Percentiles rank a stretch among this genome's conserved stretches.
phyloP scores from a whole-genome alignment of 306 rosid genomes.

The Lathyrus sativus region DNA sequence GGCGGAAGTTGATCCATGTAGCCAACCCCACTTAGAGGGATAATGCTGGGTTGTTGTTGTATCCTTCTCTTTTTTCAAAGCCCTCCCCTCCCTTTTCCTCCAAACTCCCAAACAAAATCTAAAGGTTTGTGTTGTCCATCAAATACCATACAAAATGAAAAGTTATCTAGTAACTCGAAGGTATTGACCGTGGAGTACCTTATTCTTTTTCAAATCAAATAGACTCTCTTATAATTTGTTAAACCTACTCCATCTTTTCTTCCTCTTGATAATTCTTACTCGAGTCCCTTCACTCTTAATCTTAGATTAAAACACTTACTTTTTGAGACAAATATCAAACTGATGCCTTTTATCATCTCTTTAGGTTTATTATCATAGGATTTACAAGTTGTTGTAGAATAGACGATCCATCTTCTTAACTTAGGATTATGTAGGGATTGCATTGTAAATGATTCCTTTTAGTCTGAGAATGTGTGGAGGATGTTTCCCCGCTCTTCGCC shows the following conservation, averaged over 20 bases:
- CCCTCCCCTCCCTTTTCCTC: too few relatives aligned
- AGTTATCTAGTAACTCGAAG: too few relatives aligned
- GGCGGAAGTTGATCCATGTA: too few relatives aligned
- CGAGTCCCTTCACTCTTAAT: not conserved
- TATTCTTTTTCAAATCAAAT: too few relatives aligned
- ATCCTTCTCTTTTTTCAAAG: too few relatives aligned
- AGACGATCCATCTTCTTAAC: not conserved
- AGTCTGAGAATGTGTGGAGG: not conserved
- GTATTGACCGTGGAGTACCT: too few relatives aligned
- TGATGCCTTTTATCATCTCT: not conserved
- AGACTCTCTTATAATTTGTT: not conserved
- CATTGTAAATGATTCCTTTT: not conserved
- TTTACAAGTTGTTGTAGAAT: not conserved
- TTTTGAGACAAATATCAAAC: not conserved
- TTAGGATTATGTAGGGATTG: not conserved
- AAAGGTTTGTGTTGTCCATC: too few relatives aligned
- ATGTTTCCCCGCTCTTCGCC: too few relatives aligned
- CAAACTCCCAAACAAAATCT: too few relatives aligned
- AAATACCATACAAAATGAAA: too few relatives aligned
- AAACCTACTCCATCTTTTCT: not conserved
- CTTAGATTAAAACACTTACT: not conserved
- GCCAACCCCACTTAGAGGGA: too few relatives aligned
- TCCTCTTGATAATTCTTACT: not conserved
- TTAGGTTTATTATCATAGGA: not conserved
- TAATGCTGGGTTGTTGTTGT: too few relatives aligned